phyloP scores from a whole-genome alignment of 176 grass and related monocot species.

The Triticum urartu region DNA sequence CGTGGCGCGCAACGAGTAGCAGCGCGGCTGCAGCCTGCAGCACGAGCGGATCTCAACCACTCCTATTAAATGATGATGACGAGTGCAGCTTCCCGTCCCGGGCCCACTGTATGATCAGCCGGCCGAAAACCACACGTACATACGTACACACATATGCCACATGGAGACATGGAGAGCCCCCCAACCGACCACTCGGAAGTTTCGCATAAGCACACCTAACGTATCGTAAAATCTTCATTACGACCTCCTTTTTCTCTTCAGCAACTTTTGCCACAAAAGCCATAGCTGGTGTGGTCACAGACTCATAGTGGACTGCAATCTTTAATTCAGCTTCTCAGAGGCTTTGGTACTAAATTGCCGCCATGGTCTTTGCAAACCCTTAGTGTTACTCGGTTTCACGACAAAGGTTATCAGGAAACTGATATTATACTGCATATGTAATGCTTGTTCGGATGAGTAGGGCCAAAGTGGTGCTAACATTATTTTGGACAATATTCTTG shows the following conservation, averaged over 20 bases:
- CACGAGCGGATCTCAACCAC: background rate
- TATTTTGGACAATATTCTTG: background rate
- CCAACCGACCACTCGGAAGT: conserved; percentile 15
- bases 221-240: background rate
- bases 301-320: background rate
- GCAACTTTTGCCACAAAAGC: background rate
- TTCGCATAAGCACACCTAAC: background rate
- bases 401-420: background rate
- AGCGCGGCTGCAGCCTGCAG: background rate
- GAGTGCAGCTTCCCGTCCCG: background rate
- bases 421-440: background rate
- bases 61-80: background rate
- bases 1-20: background rate
- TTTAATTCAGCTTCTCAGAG: background rate
- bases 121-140: background rate
- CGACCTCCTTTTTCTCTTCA: background rate
- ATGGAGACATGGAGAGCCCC: conserved; percentile 19
- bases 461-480: background rate
- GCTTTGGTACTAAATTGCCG: background rate
- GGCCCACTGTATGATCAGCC: background rate
- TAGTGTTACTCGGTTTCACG: background rate
- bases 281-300: background rate
- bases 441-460: background rate
- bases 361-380: background rate
- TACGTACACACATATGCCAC: conserved; percentile 16